A percentile compares a stretch with the other conserved stretches of the same genome.
Evolutionary conservation across 208 protist genomes (phyloP).

Genomic region (Leptomonas pyrrhocoris): DNA sequence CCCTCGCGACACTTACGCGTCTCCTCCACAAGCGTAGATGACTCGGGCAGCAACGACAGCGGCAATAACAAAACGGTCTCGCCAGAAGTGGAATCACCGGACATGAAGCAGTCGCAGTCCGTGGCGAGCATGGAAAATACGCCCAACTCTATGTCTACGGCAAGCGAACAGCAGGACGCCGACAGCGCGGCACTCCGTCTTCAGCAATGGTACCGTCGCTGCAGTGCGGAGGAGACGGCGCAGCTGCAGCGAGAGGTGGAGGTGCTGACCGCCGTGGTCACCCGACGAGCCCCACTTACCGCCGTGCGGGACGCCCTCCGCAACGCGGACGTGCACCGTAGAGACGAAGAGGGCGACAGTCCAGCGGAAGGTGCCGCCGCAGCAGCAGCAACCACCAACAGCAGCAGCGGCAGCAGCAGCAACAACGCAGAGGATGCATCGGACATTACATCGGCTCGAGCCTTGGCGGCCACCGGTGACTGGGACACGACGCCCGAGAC

Average conservation of each 20-base stretch:
- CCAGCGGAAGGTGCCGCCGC: background rate
- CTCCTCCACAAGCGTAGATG: background rate
- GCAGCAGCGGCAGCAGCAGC: background rate
- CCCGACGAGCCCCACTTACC: slow-evolving; percentile 20
- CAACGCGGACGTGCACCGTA: background rate
- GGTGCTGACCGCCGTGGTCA: slow-evolving; percentile 29
- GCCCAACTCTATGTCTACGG: background rate
- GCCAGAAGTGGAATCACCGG: background rate
- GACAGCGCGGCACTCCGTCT: slow-evolving; percentile 18
- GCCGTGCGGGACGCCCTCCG: slow-evolving; percentile 16
- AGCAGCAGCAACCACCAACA: background rate
- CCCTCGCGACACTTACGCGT: background rate
- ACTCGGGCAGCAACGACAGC: background rate
- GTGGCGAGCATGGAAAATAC: background rate
- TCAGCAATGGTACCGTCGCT: slow-evolving; percentile 24
- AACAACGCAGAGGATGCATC: too few relatives aligned
- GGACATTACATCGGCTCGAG: background rate
- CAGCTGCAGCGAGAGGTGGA: slow-evolving; percentile 20
- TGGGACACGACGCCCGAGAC: background rate
- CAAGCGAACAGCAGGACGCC: background rate
- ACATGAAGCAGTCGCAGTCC: background rate
- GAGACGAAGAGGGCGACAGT: background rate
- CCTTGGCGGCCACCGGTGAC: background rate
- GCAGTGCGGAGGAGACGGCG: slow-evolving; percentile 1
- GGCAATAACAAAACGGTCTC: background rate